Base-by-base conservation (phyloP, 352 stramenopile genomes). In the Globisporangium orthogonon region DNA sequence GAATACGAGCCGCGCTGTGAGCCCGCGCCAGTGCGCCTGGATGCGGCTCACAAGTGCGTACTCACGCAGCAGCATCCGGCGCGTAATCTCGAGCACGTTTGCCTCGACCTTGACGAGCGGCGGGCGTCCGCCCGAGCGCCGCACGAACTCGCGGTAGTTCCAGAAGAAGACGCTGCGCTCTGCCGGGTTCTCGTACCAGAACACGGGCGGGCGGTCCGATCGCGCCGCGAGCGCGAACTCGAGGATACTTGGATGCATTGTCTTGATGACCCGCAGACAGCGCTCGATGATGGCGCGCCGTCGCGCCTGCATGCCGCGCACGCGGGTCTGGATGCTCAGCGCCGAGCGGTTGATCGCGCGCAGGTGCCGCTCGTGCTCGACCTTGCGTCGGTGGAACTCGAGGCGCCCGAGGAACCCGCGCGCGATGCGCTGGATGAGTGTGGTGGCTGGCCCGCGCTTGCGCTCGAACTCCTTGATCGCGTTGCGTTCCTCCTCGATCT, bases 131-230 rank as follows among this genome's bases (percentile, higher is more conserved):
- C 81, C 78, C 0, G 78, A 74, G 29, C 80, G 75, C 2, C 76
- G 77, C 50, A 89, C 78, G 56, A 90, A 89, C 52, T 90, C 79
- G 14, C 82, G 70, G 60, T 94, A 91, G 57, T 91, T 80, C 76
- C 73, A 87, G 50, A 74, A 83, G 37, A 91, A 73, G 9, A 89
- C 71, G 45, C 58, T 60, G 7, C 86, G 61, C 56, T 94, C 82
- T 2, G 67, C 70, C 1, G 66, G 56, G 53, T 76, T 86, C 7
- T 86, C 64, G 66, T 94, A 91, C 81, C 83, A 94, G 54, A 91
- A 91, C n/a, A 94, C 76, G 2, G 74, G 70, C 15, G 65, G 55
- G 15, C 66, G 64, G 51, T 85, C 70, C 0, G 72, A 64, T 9
- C 61, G 54, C 29, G 59, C 55, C 9, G 54, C 53, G 14, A 86